Evolutionary conservation across 1,284 basidiomycete species (phyloP).

Genomic region (Waitea zeae): DNA sequence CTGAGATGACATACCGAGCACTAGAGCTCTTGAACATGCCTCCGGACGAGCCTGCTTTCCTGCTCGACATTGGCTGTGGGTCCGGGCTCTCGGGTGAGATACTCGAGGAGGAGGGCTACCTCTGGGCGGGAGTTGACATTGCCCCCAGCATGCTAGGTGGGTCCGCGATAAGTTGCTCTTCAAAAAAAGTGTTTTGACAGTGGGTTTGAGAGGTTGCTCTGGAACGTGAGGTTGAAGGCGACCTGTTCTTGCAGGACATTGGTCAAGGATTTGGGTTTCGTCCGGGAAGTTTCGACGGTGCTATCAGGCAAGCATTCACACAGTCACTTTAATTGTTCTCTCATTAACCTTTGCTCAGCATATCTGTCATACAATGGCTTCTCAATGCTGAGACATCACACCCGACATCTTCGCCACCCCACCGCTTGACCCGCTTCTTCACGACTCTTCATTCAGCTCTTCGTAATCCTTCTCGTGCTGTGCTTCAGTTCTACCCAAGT

Average conservation of each 20-base stretch:
- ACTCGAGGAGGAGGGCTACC: conserved; percentile 84
- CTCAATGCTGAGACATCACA: conserved; percentile 92
- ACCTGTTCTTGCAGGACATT: conserved; percentile 85
- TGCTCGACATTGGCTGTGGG: conserved; percentile 96
- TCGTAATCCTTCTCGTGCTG: conserved; percentile 81
- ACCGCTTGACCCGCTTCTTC: conserved; percentile 88
- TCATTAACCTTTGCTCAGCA: conserved; percentile 26
- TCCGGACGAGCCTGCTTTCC: conserved; percentile 55
- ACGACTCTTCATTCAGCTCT: conserved; percentile 89
- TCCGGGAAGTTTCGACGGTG: conserved; percentile 93
- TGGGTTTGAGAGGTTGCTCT: conserved; percentile 67
- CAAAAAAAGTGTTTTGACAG: conserved; percentile 1
- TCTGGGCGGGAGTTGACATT: conserved; percentile 93
- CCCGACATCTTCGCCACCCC: conserved; percentile 81
- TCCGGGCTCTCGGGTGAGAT: conserved; percentile 98
- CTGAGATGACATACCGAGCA: conserved; percentile 94
- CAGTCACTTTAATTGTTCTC: conserved; percentile 1
- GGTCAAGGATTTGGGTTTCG: conserved; percentile 91
- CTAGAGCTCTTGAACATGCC: conserved; percentile 83
- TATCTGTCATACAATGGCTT: conserved; percentile 98
- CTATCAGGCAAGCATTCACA: conserved; percentile 59
- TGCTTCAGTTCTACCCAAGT: conserved; percentile 93
- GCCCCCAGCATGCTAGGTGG: conserved; percentile 92
- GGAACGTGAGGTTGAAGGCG: conserved; percentile 85
- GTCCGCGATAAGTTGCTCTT: conserved; percentile 10